phyloP scores from a whole-genome alignment of 768 basidiomycete genomes.

The Favolaschia claudopus region DNA sequence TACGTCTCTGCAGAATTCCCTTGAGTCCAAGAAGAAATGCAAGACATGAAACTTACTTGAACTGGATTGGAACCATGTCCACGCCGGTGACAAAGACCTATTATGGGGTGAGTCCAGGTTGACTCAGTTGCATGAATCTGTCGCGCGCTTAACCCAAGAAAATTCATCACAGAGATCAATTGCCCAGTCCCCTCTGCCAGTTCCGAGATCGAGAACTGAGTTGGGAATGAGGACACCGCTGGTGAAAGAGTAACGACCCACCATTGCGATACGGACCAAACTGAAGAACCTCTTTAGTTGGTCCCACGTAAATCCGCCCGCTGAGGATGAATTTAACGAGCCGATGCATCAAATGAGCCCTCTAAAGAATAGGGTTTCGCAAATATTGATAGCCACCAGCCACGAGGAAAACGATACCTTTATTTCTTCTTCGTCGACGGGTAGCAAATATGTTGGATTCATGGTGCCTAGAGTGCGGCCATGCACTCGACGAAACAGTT shows the following conservation, averaged over 20 bases:
- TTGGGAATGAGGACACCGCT: slow-evolving; percentile 29
- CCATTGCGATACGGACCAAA: slow-evolving; percentile 56
- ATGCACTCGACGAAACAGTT: slow-evolving; percentile 62
- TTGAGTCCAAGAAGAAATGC: not conserved
- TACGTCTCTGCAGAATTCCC: not conserved
- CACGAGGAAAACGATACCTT: slow-evolving; percentile 47
- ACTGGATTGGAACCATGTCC: slow-evolving; percentile 7
- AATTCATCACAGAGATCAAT: slow-evolving; percentile 21
- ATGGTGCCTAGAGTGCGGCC: slow-evolving; percentile 63
- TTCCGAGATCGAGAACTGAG: slow-evolving; percentile 72
- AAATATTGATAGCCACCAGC: not conserved
- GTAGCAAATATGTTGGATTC: slow-evolving; percentile 66
- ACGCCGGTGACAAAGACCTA: slow-evolving; percentile 17
- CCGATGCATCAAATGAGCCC: slow-evolving; percentile 68
- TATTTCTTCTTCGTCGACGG: slow-evolving; percentile 71
- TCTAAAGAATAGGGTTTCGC: slow-evolving; percentile 48
- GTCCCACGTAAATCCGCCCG: slow-evolving; percentile 72
- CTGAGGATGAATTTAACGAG: slow-evolving; percentile 72
- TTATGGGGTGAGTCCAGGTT: not conserved
- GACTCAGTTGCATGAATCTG: slow-evolving; percentile 7
- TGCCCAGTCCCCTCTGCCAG: slow-evolving; percentile 70
- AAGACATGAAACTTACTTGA: not conserved
- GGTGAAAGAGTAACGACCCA: slow-evolving; percentile 27
- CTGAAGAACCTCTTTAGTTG: slow-evolving; percentile 63
- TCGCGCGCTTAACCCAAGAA: slow-evolving; percentile 2